Base-by-base conservation (phyloP, 495 filamentous ascomycete genomes). In the Talaromyces borbonicus region DNA sequence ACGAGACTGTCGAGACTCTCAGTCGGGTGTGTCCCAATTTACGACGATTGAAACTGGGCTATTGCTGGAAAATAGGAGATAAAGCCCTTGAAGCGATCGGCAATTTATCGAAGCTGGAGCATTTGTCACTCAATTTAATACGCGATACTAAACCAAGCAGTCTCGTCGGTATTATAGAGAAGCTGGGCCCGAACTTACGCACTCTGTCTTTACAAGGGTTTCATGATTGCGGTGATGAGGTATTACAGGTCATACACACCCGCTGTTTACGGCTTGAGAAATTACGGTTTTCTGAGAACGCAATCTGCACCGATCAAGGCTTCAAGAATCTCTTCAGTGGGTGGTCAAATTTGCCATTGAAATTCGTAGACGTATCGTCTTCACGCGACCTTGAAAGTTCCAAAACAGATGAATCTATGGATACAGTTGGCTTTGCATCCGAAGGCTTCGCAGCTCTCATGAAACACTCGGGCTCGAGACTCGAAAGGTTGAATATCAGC, bases 371-470 rank as follows among this genome's bases (percentile, higher is more conserved):
- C 59, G 62, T 96, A 24, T 78, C 80, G 39, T 78, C 78, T 37
- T 84, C 79, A 46, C 80, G 87, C 24, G 76, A 87, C 51, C 54
- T 89, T 22, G 87, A 94, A 52, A 74, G 83, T 49, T 55, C 68
- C 16, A 87, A 83, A 53, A 73, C 78, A 1, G 66, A 80, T 48
- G 79, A 77, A 1, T 77, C 74, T 4, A 43, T 48, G 14, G 66
- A 75, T 33, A 66, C 68, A 15, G 62, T 85, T 24, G 87, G 87
- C 14, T 75, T 95, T 44, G 84, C 79, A 35, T 81, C 79, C 8
- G 56, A 69, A 30, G 87, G 84, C 0, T 90, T 96, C 60, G 53
- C 70, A 37, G 82, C 87, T 1, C 60, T 95, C 42, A 94, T 96
- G 85, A 63, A 63, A n/a, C 89, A 95, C 56, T 94, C 88, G 0